A percentile compares a stretch with the other conserved stretches of the same genome.
phyloP scores from a whole-genome alignment of 1,139 yeast species.

The Geotrichum bryndzae region DNA sequence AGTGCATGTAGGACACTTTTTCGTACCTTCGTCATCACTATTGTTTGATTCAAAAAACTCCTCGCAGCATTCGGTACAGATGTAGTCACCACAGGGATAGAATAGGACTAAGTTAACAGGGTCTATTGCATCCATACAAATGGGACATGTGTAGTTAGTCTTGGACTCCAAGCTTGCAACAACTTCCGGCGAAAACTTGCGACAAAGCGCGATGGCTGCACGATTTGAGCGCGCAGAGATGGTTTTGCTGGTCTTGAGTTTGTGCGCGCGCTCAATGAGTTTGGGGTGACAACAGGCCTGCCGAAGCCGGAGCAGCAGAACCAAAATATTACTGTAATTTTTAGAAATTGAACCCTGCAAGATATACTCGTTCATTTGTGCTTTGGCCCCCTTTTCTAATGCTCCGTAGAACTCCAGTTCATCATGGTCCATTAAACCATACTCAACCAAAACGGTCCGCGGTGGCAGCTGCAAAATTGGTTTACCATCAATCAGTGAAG shows the following conservation, averaged over 20 bases:
- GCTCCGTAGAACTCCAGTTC: constrained; percentile 48
- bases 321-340: constrained; percentile 57
- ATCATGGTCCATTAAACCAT: constrained; percentile 51
- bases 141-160: constrained; percentile 52
- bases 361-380: constrained; percentile 50
- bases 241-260: constrained; percentile 11
- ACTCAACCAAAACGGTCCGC: constrained; percentile 47
- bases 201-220: constrained; percentile 21
- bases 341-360: constrained; percentile 30
- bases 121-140: constrained; percentile 57
- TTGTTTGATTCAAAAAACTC: constrained; percentile 20
- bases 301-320: constrained; percentile 69
- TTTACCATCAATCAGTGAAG: constrained; percentile 69
- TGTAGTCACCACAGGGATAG: constrained; percentile 32
- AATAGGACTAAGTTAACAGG: constrained; percentile 38
- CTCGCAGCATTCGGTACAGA: constrained; percentile 32
- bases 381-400: constrained; percentile 55
- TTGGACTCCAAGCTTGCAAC: constrained; percentile 22
- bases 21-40: constrained; percentile 7
- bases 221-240: constrained; percentile 18
- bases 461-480: constrained; percentile 65
- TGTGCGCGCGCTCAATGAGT: constrained; percentile 60
- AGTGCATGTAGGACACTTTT: constrained; percentile 26
- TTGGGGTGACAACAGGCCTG: constrained; percentile 89
- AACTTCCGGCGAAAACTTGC: constrained; percentile 20